Evolutionary conservation across 495 filamentous ascomycete species (phyloP), one percentile per base, ranked within the genome.

Genomic region (Bombardia bombarda): DNA sequence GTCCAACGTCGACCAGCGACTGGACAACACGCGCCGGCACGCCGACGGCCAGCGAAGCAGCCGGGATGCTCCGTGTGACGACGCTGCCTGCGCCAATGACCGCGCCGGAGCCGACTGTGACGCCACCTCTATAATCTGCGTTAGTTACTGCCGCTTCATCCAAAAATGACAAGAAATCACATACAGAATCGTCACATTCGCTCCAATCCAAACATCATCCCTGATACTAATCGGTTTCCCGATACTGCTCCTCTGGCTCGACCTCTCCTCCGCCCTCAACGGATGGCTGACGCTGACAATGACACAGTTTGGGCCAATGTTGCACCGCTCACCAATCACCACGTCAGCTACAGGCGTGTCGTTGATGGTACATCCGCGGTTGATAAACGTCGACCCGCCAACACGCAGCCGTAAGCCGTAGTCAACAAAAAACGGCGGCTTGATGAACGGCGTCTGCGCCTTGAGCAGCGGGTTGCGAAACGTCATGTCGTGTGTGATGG

Each of bases 181-280:
- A 56, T 18, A 61, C 60, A 63, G 31, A 18, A 63, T 52, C 13
- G 58, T 65, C 26, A 52, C 66, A 49, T 84, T 84, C 14, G 83
- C 83, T 16, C 90, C 90, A 18, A 71, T 55, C 52, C 52, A 63
- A 8, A 62, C 60, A 18, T 58, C 46, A 10, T 62, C 32, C 7
- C 60, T 60, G 17, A 67, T 60, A 3, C 46, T 55, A 14, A 67
- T 51, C 4, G 55, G 52, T 30, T 55, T 55, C 10, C 61, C 61
- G 19, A 63, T 55, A 32, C 60, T 59, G 22, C 41, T 42, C n/a
- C 50, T 49, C 25, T 53, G 46, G 3, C 42, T 45, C 8, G 45
- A 42, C 9, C 57, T 50, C 36, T 51, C 63, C 38, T 57, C 48
- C 1, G 58, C 45, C 28, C 42, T 39, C 13, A 58, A 34, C 3